Percentiles rank a stretch among this genome's conserved stretches.
Conservation (phyloP, 2,329 filamentous ascomycete genomes). For the Colletotrichum sp. region DNA sequence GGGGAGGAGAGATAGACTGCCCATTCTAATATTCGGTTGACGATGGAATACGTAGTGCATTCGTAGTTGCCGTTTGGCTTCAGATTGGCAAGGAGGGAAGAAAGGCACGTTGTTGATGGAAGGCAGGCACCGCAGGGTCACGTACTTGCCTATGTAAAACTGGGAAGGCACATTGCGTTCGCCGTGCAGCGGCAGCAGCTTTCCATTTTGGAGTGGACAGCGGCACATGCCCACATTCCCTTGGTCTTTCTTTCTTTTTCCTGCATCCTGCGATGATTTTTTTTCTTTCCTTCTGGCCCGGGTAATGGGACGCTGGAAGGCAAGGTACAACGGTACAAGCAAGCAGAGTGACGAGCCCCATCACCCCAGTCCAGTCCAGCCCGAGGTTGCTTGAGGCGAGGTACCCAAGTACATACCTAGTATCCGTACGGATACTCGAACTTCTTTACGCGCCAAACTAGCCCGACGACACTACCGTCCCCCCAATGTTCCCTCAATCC, state of each 20-base stretch:
- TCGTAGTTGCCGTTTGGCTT: background rate
- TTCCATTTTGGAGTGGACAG: background rate
- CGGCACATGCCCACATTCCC: background rate
- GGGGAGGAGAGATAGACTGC: background rate
- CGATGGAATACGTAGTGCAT: background rate
- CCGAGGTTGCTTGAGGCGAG: background rate
- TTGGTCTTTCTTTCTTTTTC: background rate
- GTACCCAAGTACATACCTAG: background rate
- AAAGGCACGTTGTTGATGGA: background rate
- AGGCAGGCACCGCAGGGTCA: background rate
- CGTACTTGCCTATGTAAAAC: background rate
- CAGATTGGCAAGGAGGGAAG: background rate
- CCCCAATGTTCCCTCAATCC: background rate
- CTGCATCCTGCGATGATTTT: background rate
- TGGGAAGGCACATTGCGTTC: background rate
- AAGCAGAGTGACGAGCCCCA: background rate
- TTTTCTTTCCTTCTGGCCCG: background rate
- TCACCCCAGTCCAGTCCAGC: background rate
- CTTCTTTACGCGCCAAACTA: background rate
- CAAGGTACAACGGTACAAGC: background rate
- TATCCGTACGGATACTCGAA: background rate
- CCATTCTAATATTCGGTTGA: background rate
- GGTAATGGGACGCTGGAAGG: background rate
- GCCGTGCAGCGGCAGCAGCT: background rate
- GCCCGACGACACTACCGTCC: background rate